Evolutionary conservation across 495 filamentous ascomycete species (phyloP).

Genomic region (Lasiosphaeria ovina): DNA sequence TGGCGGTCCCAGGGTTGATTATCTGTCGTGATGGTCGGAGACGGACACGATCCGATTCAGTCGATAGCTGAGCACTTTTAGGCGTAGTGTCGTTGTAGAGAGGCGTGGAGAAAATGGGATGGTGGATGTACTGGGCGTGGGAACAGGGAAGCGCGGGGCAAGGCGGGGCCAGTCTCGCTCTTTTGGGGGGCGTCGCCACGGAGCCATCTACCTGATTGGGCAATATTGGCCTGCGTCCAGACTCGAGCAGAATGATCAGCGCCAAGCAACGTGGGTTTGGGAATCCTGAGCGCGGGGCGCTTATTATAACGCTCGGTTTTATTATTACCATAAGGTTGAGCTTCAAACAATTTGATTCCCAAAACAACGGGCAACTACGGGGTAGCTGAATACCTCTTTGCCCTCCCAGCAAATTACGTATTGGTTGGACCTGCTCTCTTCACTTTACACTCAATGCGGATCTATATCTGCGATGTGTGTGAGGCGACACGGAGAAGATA

Average conservation of each 20-base stretch:
- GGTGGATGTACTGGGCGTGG: neutral
- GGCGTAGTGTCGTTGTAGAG: neutral
- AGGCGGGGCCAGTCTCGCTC: neutral
- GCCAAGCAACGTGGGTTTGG: conserved; percentile 19
- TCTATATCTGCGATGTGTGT: too few relatives aligned
- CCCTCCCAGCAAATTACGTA: too few relatives aligned
- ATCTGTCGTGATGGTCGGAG: neutral
- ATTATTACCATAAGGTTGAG: too few relatives aligned
- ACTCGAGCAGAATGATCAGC: conserved; percentile 6
- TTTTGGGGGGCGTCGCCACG: too few relatives aligned
- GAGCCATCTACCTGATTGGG: conserved; percentile 13
- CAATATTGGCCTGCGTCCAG: too few relatives aligned
- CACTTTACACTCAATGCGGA: too few relatives aligned
- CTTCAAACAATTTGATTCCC: too few relatives aligned
- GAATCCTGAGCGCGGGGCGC: conserved; percentile 7
- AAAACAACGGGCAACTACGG: too few relatives aligned
- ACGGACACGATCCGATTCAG: neutral
- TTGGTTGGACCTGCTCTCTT: too few relatives aligned
- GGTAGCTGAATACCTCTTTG: too few relatives aligned
- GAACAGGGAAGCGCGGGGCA: neutral
- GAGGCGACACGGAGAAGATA: too few relatives aligned
- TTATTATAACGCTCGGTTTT: neutral
- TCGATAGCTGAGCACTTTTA: neutral
- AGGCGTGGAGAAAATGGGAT: neutral
- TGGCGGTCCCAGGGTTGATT: neutral